Conservation (phyloP, 176 grass and related monocot genomes). For the Carex myosuroides region DNA sequence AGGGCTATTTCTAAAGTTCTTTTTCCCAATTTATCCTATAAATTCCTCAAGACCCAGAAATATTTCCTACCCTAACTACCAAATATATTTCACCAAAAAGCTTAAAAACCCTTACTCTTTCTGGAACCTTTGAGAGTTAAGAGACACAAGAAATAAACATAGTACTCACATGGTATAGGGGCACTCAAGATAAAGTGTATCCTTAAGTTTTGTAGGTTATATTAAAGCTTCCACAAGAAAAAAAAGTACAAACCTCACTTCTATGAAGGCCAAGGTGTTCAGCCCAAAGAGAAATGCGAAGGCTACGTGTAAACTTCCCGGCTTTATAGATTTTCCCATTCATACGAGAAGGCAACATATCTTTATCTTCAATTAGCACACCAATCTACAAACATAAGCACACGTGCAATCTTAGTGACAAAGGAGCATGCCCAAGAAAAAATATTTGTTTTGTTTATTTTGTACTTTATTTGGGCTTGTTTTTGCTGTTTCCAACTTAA, state of each 20-base stretch:
- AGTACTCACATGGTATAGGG: not conserved
- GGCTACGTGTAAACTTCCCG: conserved; percentile 78
- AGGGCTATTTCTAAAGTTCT: not conserved
- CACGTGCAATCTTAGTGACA: not conserved
- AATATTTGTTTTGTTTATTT: not conserved
- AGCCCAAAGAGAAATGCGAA: conserved; percentile 80
- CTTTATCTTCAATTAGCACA: conserved; percentile 97
- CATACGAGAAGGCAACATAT: conserved; percentile 86
- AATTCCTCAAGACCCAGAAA: not conserved
- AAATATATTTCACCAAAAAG: not conserved
- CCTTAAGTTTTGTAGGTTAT: not conserved
- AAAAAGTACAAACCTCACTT: conserved; percentile 58
- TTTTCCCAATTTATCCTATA: not conserved
- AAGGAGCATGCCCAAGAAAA: not conserved
- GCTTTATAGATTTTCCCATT: conserved; percentile 93
- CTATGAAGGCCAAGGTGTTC: conserved; percentile 91
- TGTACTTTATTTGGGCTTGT: not conserved
- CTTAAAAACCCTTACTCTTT: not conserved
- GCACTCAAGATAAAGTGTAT: not conserved
- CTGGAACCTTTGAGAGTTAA: not conserved
- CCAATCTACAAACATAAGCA: conserved; percentile 56
- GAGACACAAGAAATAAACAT: not conserved
- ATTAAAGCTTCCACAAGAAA: conserved; percentile 8
- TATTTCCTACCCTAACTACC: not conserved
- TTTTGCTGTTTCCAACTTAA: not conserved